Base-by-base conservation (phyloP, 305 asterid genomes). In the Lippia alba region DNA sequence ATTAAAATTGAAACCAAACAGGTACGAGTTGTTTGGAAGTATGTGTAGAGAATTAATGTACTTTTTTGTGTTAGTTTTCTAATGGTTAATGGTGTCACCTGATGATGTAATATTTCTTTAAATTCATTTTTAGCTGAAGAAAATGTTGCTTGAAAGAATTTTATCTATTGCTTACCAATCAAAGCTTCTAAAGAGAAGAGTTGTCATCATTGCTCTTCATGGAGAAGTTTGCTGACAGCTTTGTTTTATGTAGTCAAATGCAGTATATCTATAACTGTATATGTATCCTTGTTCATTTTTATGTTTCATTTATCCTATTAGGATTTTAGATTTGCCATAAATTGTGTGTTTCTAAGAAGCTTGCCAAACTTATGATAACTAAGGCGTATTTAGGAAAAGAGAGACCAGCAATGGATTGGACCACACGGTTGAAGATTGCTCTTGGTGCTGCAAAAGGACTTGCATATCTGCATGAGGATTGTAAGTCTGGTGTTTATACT, bases 401-500 rank as follows among this genome's bases (percentile, higher is more conserved):
- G 61, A 82, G 90, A 40, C 90, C 92, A 50, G 78, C 81, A 40
- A 80, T 88, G 76, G 85, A 84, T 48, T 88, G 86, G 89, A 19
- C 85, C 14, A 65, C 86, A 24, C 80, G 95, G 56, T 6, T 88
- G 71, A 84, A 74, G 85, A 86, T 86, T 67, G 95, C 95, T 78
- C 73, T 88, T 18, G 92, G 92, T 40, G 72, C 95, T 56, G 95
- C 95, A 6, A 88, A 83, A 78, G 95, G 95, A 72, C 80, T 88
- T 76, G 91, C 95, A 11, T 88, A 88, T 73, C 78, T 88, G 70
- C 95, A 88, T 14, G 95, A 88, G 78, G 95, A 88, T 73, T 88
- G 95, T 88, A 59, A 79, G 89, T 67, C 48, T 40, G 30, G 12
- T 61, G 17, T 61, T 17, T 58, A 20, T 56, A 30, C 3, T 32